phyloP scores from a whole-genome alignment of 2,329 filamentous ascomycete genomes.

The Diplodia mutila region DNA sequence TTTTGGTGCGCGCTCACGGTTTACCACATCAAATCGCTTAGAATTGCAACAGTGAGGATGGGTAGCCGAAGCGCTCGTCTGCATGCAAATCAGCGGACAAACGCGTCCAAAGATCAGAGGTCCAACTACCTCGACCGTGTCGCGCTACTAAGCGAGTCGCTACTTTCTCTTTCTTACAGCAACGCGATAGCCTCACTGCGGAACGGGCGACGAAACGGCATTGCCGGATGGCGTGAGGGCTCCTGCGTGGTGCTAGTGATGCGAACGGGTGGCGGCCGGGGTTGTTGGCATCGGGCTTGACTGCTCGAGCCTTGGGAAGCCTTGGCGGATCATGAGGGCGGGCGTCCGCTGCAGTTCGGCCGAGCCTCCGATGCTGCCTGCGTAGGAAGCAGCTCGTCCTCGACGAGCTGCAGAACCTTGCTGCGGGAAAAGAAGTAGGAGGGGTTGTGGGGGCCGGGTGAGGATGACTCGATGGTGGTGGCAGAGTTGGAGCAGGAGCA shows the following conservation, averaged over 20 bases:
- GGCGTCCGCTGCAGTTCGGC: neutral
- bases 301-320: neutral
- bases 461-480: slow-evolving; percentile 10
- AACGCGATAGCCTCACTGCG: slow-evolving; percentile 7
- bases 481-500: neutral
- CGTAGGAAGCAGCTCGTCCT: neutral
- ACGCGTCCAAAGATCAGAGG: too few relatives aligned
- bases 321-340: too few relatives aligned
- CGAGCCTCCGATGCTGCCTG: neutral
- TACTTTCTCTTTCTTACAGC: neutral
- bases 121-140: too few relatives aligned
- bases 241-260: neutral
- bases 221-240: neutral
- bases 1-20: neutral
- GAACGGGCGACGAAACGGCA: neutral
- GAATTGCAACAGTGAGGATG: neutral
- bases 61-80: neutral
- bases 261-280: neutral
- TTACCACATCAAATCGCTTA: neutral
- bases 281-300: neutral
- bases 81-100: too few relatives aligned
- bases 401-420: slow-evolving; percentile 10
- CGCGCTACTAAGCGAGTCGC: neutral
- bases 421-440: neutral
- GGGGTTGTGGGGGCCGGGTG: slow-evolving; percentile 2